Percentiles rank a stretch among this genome's conserved stretches.
Evolutionary conservation across 1,284 basidiomycete species (phyloP).

Genomic region (Naganishia liquefaciens): DNA sequence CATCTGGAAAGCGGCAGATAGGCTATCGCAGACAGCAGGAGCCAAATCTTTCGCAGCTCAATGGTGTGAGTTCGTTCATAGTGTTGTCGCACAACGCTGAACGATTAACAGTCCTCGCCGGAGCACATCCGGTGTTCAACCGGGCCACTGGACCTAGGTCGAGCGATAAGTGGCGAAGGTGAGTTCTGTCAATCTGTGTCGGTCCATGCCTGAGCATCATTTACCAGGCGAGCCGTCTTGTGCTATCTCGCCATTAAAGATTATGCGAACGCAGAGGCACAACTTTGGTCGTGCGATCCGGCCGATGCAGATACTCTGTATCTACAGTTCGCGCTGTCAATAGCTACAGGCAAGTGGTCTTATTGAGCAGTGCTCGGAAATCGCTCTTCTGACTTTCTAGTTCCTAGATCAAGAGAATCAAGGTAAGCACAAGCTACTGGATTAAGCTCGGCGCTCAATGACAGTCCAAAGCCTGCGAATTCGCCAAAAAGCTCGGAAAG

Average conservation of each 20-base stretch:
- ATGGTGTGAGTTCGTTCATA: background rate
- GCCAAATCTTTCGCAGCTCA: constrained; percentile 14
- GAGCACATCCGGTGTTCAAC: constrained; percentile 2
- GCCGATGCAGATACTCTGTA: constrained; percentile 20
- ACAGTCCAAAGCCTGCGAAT: constrained; percentile 1
- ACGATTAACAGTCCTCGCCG: constrained; percentile 7
- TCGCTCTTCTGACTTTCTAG: background rate
- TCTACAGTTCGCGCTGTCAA: constrained; percentile 3
- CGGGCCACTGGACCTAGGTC: background rate
- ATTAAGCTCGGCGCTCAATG: too few relatives aligned
- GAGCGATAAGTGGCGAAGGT: constrained; percentile 18
- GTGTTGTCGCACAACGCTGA: background rate
- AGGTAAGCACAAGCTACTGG: background rate
- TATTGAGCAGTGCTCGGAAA: background rate
- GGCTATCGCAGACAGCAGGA: background rate
- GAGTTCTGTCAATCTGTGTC: background rate
- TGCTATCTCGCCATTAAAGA: constrained; percentile 18
- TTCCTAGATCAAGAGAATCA: constrained; percentile 3
- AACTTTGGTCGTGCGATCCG: constrained; percentile 15
- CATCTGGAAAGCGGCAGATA: constrained; percentile 22
- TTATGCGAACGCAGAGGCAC: constrained; percentile 15
- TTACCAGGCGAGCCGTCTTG: constrained; percentile 6
- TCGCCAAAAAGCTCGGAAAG: constrained; percentile 9
- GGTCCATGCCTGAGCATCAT: background rate
- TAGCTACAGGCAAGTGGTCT: constrained; percentile 11